phyloP scores from a whole-genome alignment of 805 yeast species.

The Candida morakotiae region DNA sequence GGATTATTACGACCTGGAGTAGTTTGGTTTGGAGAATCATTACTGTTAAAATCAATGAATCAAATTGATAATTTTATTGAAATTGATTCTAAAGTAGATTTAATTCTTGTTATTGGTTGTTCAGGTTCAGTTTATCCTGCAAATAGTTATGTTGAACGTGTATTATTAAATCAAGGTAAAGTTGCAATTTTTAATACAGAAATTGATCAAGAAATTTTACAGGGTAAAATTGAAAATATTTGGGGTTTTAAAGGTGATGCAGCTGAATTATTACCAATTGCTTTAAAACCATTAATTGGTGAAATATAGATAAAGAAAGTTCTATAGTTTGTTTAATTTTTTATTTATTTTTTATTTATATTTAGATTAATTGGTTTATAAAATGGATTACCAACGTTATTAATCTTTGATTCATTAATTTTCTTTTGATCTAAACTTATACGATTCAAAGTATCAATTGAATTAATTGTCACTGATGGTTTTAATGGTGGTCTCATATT shows the following conservation, averaged over 20 bases:
- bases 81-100: constrained; percentile 48
- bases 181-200: constrained; percentile 83
- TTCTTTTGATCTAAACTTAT: constrained; percentile 3
- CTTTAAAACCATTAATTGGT: constrained; percentile 50
- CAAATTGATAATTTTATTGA: constrained; percentile 69
- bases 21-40: constrained; percentile 92
- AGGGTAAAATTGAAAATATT: constrained; percentile 37
- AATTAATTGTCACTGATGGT: constrained; percentile 6
- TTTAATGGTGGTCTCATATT: constrained; percentile 7
- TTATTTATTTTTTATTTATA: not conserved
- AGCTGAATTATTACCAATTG: constrained; percentile 62
- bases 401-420: not conserved
- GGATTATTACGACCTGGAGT: constrained; percentile 82
- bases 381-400: constrained; percentile 12
- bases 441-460: constrained; percentile 6
- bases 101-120: constrained; percentile 81
- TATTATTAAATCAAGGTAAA: constrained; percentile 67
- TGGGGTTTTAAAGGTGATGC: constrained; percentile 86
- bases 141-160: constrained; percentile 82
- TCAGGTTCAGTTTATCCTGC: constrained; percentile 90
- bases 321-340: not conserved
- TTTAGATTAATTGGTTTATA: constrained; percentile 8
- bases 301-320: constrained; percentile 3
- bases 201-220: constrained; percentile 41
- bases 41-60: constrained; percentile 61